Percentiles rank a stretch among this genome's conserved stretches.
These are phyloP conservation scores for Pyrus hybrid DNA, from an alignment of 331 rosid species.

Conservation along the genomic window DNA sequence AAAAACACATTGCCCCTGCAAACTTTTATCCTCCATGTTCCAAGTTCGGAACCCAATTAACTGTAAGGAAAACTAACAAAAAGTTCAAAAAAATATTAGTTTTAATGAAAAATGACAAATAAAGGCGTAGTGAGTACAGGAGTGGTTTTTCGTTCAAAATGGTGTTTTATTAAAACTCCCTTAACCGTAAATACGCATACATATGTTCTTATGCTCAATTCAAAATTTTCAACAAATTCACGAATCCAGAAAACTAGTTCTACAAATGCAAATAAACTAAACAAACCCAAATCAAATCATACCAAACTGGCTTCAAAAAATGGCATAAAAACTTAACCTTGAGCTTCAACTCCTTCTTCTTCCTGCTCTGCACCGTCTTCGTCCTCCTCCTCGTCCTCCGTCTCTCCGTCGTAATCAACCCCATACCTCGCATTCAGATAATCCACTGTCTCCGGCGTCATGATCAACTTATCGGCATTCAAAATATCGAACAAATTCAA, in stretches of 20 bases:
- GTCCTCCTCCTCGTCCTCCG: conserved; percentile 23
- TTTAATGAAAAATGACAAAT: too few species aligned
- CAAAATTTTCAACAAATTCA: neutral
- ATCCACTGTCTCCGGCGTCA: conserved; percentile 62
- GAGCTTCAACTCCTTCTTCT: conserved; percentile 13
- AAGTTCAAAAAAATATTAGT: accelerated
- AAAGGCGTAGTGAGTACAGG: accelerated
- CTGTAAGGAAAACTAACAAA: neutral
- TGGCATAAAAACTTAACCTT: conserved; percentile 4
- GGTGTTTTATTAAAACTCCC: too few species aligned
- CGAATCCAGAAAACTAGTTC: neutral
- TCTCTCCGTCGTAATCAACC: conserved; percentile 25
- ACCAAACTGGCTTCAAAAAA: neutral
- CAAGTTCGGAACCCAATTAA: neutral
- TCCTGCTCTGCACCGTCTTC: conserved; percentile 9
- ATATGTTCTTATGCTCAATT: neutral
- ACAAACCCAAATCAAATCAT: neutral
- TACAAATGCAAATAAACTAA: neutral
- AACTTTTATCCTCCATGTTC: neutral
- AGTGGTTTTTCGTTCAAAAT: too few species aligned
- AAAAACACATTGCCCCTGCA: neutral
- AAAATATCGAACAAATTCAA: conserved; percentile 74
- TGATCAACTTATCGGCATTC: conserved; percentile 76
- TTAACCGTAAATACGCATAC: neutral
- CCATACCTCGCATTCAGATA: conserved; percentile 77